Base-by-base conservation (phyloP, 176 grass and related monocot species). In the Poa pratensis region DNA sequence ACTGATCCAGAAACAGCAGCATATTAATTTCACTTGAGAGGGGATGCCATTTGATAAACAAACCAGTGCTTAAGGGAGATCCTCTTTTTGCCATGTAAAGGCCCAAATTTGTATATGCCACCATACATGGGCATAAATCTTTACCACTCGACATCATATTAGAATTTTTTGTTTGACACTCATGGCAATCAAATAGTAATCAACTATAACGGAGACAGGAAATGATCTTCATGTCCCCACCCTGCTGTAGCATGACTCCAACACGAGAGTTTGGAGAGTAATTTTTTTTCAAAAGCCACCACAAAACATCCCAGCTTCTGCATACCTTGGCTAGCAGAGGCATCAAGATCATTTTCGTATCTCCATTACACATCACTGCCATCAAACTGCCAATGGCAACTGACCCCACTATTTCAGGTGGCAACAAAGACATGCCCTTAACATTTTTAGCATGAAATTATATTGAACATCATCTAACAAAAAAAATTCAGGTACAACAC, bases 301-400 rank as follows among this genome's bases (percentile, higher is more conserved):
- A 78, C 13, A 60, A 10, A 40, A 78, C 14, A 42, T 48, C 77
- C 40, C 11, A 32, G 20, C 77, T 64, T 80, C 40, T 80, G 43
- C 77, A 80, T 64, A 12, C 4, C 2, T 40, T 27, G 11, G 37
- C 8, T 63, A 17, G 40, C 17, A 48, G 58, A 42, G 9, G 9
- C 40, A 64, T 63, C 23, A 64, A 30, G 26, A 30, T 20, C 39
- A 48, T 79, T 79, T 75, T 19, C 8, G 14, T 61, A 20, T 30
- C 5, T 64, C 39, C 40, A 48, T 48, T 30, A 79, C 58, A 80
- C 16, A 48, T 28, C 5, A 48, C 16, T 48, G 58, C 64, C 9
- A 4, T 80, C 18, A 48, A 42, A 63, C 40, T 19, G 23, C 57
- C 37, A 13, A 8, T 9, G 75, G 34, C 53, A 58, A 22, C 53